These are phyloP conservation scores for Tulasnella sp. DNA, from an alignment of 768 basidiomycete species.

Conservation along the genomic window DNA sequence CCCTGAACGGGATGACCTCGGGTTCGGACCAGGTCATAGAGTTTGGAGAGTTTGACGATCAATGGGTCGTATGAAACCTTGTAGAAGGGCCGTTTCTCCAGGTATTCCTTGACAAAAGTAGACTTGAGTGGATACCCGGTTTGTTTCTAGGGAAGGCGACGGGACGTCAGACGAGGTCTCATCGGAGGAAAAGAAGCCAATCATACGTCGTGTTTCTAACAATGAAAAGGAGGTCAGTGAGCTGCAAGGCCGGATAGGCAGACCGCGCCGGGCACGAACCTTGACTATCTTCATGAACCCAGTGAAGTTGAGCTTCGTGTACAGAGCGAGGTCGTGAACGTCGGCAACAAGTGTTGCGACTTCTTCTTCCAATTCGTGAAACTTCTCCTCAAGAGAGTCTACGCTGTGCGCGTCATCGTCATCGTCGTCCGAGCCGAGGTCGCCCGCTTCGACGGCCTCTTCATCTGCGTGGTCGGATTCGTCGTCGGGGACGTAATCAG, in stretches of 20 bases:
- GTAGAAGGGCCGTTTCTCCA: conserved; percentile 95
- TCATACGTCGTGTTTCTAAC: conserved; percentile 89
- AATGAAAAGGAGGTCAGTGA: conserved; percentile 20
- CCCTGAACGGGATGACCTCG: conserved; percentile 93
- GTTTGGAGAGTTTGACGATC: conserved; percentile 91
- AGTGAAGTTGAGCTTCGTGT: conserved; percentile 97
- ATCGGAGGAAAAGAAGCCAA: conserved; percentile 22
- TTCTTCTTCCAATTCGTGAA: conserved; percentile 87
- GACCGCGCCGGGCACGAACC: conserved; percentile 50
- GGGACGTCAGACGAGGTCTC: not conserved
- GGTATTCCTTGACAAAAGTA: conserved; percentile 86
- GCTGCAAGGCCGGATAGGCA: not conserved
- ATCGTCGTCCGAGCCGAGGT: conserved; percentile 43
- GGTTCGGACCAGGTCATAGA: conserved; percentile 94
- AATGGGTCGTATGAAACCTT: conserved; percentile 95
- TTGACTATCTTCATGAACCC: conserved; percentile 99
- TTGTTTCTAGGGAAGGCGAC: conserved; percentile 71
- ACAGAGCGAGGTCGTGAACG: conserved; percentile 82
- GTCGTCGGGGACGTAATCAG: conserved; percentile 32
- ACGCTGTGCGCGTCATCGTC: conserved; percentile 52
- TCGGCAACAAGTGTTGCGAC: conserved; percentile 90
- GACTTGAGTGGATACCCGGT: conserved; percentile 80
- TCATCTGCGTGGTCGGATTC: conserved; percentile 35
- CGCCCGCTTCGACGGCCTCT: conserved; percentile 35
- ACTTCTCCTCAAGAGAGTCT: conserved; percentile 82